Percentiles rank a stretch among this genome's conserved stretches.
Conservation (phyloP, 1,284 basidiomycete species). For the Boletus semigastroideus region DNA sequence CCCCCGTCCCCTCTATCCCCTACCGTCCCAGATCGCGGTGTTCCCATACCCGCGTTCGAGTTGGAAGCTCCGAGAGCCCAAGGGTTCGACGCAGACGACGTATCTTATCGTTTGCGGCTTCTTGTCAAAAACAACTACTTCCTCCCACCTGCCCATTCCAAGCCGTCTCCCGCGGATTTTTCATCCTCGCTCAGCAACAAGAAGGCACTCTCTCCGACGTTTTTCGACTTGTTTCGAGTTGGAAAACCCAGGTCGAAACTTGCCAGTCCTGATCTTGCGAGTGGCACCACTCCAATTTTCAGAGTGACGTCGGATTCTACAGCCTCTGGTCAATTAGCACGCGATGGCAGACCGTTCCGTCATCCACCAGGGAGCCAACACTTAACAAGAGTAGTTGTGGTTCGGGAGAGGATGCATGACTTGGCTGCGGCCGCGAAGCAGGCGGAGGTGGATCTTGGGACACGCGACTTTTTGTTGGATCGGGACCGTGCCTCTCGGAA, state of each 20-base stretch:
- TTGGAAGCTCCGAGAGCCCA: constrained; percentile 45
- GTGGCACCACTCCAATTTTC: constrained; percentile 47
- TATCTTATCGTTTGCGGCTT: constrained; percentile 75
- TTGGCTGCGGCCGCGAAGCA: constrained; percentile 65
- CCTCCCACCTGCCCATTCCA: constrained; percentile 78
- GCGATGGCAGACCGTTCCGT: constrained; percentile 40
- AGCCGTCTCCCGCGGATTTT: constrained; percentile 66
- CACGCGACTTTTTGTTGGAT: constrained; percentile 41
- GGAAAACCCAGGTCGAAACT: constrained; percentile 67
- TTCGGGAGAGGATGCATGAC: constrained; percentile 75
- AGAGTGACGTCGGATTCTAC: constrained; percentile 64
- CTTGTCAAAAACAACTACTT: constrained; percentile 83
- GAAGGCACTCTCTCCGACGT: constrained; percentile 50
- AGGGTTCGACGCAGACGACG: constrained; percentile 73
- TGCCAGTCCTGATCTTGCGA: constrained; percentile 47
- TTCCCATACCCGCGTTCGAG: constrained; percentile 47
- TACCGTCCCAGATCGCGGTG: constrained; percentile 42
- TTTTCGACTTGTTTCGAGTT: constrained; percentile 67
- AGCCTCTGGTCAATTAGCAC: constrained; percentile 39
- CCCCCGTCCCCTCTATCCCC: constrained; percentile 58
- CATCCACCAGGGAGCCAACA: constrained; percentile 36
- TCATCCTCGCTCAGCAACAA: constrained; percentile 42
- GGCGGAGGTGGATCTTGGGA: constrained; percentile 67
- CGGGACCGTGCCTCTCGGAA: constrained; percentile 29
- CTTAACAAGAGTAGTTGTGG: constrained; percentile 67